Evolutionary conservation across 352 stramenopile genomes (phyloP).

Genomic region (Globisporangium perplexum): DNA sequence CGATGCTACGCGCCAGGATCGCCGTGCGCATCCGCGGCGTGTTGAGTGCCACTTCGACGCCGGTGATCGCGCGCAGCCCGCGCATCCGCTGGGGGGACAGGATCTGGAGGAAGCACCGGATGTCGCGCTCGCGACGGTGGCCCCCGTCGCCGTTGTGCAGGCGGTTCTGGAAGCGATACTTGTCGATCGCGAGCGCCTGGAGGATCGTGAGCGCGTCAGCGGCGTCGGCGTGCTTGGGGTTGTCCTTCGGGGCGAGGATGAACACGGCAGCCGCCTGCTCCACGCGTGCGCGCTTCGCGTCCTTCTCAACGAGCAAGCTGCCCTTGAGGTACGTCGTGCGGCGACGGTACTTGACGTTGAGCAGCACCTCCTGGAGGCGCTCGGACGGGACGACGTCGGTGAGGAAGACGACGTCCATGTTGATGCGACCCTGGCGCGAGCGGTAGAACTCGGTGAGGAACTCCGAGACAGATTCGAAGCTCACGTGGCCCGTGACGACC

Average conservation of each 20-base stretch:
- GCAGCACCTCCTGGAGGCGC: constrained; percentile 28
- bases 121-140: constrained; percentile 6
- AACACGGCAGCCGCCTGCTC: constrained; percentile 45
- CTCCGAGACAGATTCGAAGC: constrained; percentile 32
- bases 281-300: constrained; percentile 39
- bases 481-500: constrained; percentile 41
- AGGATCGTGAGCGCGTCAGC: constrained; percentile 48
- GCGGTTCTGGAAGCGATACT: constrained; percentile 35
- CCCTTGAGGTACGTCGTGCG: constrained; percentile 53
- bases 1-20: constrained; percentile 40
- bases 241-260: constrained; percentile 46
- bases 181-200: constrained; percentile 47
- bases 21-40: constrained; percentile 35
- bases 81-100: constrained; percentile 37
- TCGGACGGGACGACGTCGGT: constrained; percentile 26
- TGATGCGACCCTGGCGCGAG: constrained; percentile 39
- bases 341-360: constrained; percentile 37
- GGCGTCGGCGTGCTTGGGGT: constrained; percentile 28
- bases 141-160: constrained; percentile 7
- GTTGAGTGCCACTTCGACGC: constrained; percentile 45
- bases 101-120: constrained; percentile 51
- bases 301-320: constrained; percentile 42
- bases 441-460: constrained; percentile 67
- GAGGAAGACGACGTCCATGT: constrained; percentile 61
- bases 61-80: constrained; percentile 42